Conservation (phyloP, 257 asterid genomes). For the Thymus mandschuricus region DNA sequence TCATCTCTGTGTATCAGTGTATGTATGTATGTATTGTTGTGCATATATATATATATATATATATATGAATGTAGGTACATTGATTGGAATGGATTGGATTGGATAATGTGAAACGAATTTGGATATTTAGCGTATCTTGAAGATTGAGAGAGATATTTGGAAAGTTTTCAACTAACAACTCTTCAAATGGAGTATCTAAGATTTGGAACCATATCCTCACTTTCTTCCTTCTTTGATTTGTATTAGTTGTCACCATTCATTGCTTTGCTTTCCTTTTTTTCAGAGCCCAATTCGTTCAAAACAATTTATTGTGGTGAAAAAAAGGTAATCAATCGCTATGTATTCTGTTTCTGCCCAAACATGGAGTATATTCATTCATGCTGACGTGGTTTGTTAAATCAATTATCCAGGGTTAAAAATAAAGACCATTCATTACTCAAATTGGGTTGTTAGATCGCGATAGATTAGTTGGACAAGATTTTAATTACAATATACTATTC, state of each 20-base stretch:
- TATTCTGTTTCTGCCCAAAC: neutral
- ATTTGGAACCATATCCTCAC: too few relatives aligned
- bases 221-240: too few relatives aligned
- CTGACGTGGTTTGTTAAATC: neutral
- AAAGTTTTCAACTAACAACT: neutral
- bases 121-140: neutral
- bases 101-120: neutral
- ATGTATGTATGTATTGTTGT: neutral
- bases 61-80: too few relatives aligned
- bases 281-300: neutral
- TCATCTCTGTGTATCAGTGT: neutral
- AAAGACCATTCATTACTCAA: too few relatives aligned
- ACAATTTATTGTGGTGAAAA: neutral
- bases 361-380: neutral
- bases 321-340: neutral
- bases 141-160: neutral
- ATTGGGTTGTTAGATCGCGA: too few relatives aligned
- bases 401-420: too few relatives aligned
- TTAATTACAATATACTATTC: neutral
- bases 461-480: neutral
- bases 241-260: too few relatives aligned
- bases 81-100: too few relatives aligned
- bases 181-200: neutral
- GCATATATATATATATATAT: too few relatives aligned
- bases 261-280: too few relatives aligned